Percentiles rank a stretch among this genome's conserved stretches.
Evolutionary conservation across 768 basidiomycete species (phyloP).

Genomic region (Pleurotus ostreatus): DNA sequence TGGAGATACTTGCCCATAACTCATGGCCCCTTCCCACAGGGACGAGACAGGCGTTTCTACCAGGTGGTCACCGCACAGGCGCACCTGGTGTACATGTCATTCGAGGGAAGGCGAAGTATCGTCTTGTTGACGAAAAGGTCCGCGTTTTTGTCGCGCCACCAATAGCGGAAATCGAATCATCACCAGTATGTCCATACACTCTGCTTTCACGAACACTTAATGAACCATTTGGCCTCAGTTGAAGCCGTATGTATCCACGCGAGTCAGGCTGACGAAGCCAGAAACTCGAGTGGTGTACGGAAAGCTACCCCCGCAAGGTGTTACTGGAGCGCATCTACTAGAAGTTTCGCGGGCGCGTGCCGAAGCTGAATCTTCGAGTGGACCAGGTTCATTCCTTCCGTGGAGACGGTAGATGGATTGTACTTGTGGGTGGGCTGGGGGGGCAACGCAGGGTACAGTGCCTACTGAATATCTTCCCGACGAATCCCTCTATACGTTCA

Average conservation of each 20-base stretch:
- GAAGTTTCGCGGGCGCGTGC: conserved; percentile 17
- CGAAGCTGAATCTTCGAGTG: neutral
- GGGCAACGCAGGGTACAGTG: too few species aligned
- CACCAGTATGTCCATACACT: conserved; percentile 41
- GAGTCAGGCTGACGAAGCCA: conserved; percentile 32
- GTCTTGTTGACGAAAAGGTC: conserved; percentile 78
- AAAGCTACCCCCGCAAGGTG: conserved; percentile 33
- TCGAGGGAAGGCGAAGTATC: conserved; percentile 74
- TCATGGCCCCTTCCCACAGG: conserved; percentile 38
- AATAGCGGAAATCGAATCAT: conserved; percentile 52
- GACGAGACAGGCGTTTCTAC: conserved; percentile 77
- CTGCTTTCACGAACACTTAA: neutral
- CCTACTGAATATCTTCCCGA: too few species aligned
- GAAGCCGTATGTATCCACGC: conserved; percentile 62
- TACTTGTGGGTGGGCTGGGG: too few species aligned
- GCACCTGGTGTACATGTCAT: conserved; percentile 85
- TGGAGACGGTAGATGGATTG: neutral
- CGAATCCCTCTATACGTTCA: too few species aligned
- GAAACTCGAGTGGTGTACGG: conserved; percentile 33
- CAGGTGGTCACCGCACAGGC: conserved; percentile 83
- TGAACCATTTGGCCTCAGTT: conserved; percentile 36
- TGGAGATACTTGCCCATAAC: neutral
- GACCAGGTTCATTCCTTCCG: neutral
- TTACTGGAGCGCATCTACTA: conserved; percentile 42
- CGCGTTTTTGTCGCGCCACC: conserved; percentile 82